These are phyloP conservation scores for Pythium brassicae DNA, from an alignment of 352 stramenopile genomes.

Conservation along the genomic window DNA sequence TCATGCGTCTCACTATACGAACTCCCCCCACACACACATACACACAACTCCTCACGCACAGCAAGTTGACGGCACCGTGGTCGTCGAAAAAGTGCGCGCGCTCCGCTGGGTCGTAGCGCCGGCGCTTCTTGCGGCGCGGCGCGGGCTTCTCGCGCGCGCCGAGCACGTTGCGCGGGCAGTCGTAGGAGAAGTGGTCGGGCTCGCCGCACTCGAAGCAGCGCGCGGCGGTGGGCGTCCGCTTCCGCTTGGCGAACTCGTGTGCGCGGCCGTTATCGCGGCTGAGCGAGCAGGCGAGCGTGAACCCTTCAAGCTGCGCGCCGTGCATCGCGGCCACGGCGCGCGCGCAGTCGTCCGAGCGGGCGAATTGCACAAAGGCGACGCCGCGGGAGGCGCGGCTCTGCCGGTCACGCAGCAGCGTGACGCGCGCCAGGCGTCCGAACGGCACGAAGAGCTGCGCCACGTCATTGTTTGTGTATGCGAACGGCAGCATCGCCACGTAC, in stretches of 20 bases:
- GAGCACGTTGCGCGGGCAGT: constrained; percentile 81
- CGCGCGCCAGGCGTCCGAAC: constrained; percentile 69
- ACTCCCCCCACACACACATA: constrained; percentile 1
- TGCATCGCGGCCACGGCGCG: constrained; percentile 53
- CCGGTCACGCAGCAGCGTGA: constrained; percentile 75
- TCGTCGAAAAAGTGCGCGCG: constrained; percentile 68
- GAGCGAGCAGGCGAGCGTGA: constrained; percentile 60
- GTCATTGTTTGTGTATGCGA: constrained; percentile 85
- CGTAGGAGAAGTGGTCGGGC: constrained; percentile 76
- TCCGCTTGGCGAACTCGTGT: constrained; percentile 64
- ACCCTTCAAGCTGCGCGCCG: constrained; percentile 50
- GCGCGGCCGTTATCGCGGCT: constrained; percentile 79
- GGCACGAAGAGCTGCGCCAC: constrained; percentile 80
- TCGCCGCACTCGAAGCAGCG: constrained; percentile 85
- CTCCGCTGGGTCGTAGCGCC: constrained; percentile 54
- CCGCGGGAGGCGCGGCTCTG: constrained; percentile 66
- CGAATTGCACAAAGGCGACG: constrained; percentile 86
- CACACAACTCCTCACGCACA: constrained; percentile 31
- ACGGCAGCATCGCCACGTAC: constrained; percentile 88
- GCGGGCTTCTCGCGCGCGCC: constrained; percentile 58
- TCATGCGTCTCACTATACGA: too few species aligned
- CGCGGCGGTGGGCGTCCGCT: constrained; percentile 66
- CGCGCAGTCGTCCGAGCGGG: constrained; percentile 51
- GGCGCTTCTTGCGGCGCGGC: constrained; percentile 48
- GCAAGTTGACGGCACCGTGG: constrained; percentile 49